These are phyloP conservation scores for Tanacetum coccineum DNA, from an alignment of 129 eudicot species.

Conservation along the genomic window DNA sequence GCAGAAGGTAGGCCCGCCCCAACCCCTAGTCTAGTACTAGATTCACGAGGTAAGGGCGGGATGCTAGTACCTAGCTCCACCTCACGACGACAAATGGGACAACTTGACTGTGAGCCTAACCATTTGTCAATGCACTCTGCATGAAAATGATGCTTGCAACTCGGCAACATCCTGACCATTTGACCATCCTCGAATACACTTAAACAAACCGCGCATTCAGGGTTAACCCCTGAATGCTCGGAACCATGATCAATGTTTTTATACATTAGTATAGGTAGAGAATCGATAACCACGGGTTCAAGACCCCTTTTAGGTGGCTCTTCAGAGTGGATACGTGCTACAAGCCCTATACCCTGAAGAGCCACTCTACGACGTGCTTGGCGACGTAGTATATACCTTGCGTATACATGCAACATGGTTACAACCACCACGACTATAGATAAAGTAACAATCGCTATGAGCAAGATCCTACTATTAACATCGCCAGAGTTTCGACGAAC, in stretches of 20 bases:
- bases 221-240: neutral
- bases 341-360: slow-evolving; percentile 29
- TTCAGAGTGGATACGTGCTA: slow-evolving; percentile 20
- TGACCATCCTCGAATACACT: slow-evolving; percentile 50
- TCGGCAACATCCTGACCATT: slow-evolving; percentile 44
- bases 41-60: slow-evolving; percentile 40
- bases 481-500: slow-evolving; percentile 6
- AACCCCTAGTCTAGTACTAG: slow-evolving; percentile 21
- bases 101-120: slow-evolving; percentile 54
- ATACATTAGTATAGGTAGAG: slow-evolving; percentile 49
- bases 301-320: slow-evolving; percentile 54
- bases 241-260: slow-evolving; percentile 16
- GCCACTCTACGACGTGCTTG: slow-evolving; percentile 44
- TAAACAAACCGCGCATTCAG: slow-evolving; percentile 71
- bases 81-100: slow-evolving; percentile 63
- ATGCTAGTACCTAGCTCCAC: slow-evolving; percentile 38
- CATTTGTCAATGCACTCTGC: slow-evolving; percentile 65
- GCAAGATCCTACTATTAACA: slow-evolving; percentile 47
- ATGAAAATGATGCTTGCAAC: slow-evolving; percentile 61
- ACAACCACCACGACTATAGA: slow-evolving; percentile 58
- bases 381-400: slow-evolving; percentile 58
- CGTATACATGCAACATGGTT: slow-evolving; percentile 57
- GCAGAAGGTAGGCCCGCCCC: slow-evolving; percentile 38
- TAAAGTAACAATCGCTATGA: slow-evolving; percentile 48
- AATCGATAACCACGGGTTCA: slow-evolving; percentile 43